Base-by-base conservation (phyloP, 2,329 filamentous ascomycete genomes). In the Dryadomyces sulphureus region DNA sequence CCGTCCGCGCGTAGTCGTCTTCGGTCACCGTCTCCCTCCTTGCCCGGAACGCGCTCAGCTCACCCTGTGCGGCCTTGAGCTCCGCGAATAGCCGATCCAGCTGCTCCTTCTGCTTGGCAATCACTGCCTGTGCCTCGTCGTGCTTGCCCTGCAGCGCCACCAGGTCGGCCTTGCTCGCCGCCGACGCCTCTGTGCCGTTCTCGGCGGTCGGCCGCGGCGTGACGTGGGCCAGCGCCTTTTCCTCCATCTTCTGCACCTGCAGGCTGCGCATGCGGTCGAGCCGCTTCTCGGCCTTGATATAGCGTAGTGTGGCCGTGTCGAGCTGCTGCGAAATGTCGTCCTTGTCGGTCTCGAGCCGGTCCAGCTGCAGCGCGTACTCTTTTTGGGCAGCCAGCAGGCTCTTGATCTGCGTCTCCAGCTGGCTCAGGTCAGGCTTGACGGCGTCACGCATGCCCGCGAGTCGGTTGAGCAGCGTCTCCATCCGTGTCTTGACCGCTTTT, bases 221-320 rank as follows among this genome's bases (percentile, higher is more conserved):
- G 14, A 75, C 77, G 48, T 81, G 81, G 48, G 84, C 74, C 44
- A 89, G 75, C 27, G 89, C 88, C 63, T 94, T 86, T 56, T 87
- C 84, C 60, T 96, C 92, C 49, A 98, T 65, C 60, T 94, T 94
- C 50, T 89, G 84, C 1, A 95, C 88, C 48, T 94, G 88, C 16
- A 79, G 68, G 59, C 92, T 98, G 62, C 86, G 90, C 21, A 83
- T 77, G 38, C 92, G 79, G 60, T 98, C 92, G 45, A 96, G 70
- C 60, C 88, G 92, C 67, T 94, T 93, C 61, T 98, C 92, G 0
- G 92, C 92, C 54, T 93, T 85, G 68, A 96, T 86, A 58, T 94
- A 96, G 53, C 92, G 78, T 49, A 94, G 70, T 5, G 88, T 94
- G 16, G 90, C 92, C 30, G 78, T 81, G 59, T 96, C 90, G 19